Base-by-base conservation (phyloP, 805 yeast genomes). In the Jamesozyma jinghongensis region DNA sequence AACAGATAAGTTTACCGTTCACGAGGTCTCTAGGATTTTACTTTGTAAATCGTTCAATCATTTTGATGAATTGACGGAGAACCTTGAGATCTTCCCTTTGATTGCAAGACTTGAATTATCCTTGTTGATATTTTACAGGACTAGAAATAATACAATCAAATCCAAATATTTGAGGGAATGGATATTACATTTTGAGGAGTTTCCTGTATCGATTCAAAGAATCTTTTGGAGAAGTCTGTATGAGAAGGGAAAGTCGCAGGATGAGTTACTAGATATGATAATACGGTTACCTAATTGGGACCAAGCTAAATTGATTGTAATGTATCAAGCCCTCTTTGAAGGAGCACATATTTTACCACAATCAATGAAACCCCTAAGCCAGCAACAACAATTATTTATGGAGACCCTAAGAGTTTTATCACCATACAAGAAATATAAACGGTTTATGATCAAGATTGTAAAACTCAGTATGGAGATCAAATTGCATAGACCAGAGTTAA, bases 311-410 rank as follows among this genome's bases (percentile, higher is more conserved):
- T 30, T 44, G 3, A 41, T 57, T 3, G 46, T 53, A 2, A 39
- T 59, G 18, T 57, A 52, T 40, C 64, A 59, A 38, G 47, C 61
- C 5, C 37, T 59, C 26, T 58, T 51, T 39, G 45, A 50, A n/a
- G 39, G 44, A 19, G 51, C 59, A 5, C 35, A 47, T 39, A 16
- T 39, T 33, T 36, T 57, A 19, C 56, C 58, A 1, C 12, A 37
- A 22, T 18, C 41, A 12, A 22, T 10, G 10, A n/a, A 25, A 20
- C 22, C 34, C 16, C 20, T 35, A 26, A 19, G 26, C 3, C 16
- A 25, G 19, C 51, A 51, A 27, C 61, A 57, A 36, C 35, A 35
- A 11, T 28, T 55, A 16, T 56, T 59, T 34, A 40, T 56, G n/a
- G 33, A 36, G 17, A 37, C 48, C 1, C 32, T 59, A 22, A 37